These are phyloP conservation scores for Baorangia bicolor DNA, from an alignment of 768 basidiomycete species.

Conservation along the genomic window DNA sequence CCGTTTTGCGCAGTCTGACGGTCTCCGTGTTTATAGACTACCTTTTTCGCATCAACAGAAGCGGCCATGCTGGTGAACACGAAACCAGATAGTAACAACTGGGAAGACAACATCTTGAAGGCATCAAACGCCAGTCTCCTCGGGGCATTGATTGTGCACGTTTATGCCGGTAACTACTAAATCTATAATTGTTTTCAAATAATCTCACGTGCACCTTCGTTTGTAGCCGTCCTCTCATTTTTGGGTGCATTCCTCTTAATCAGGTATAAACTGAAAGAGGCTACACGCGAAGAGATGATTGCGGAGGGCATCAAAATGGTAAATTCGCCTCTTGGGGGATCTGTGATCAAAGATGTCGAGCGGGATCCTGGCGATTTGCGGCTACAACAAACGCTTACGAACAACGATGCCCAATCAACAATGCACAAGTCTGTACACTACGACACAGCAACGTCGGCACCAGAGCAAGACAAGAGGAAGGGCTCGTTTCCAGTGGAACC, in stretches of 20 bases:
- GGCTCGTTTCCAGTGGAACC: conserved; percentile 19
- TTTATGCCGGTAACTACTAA: conserved; percentile 43
- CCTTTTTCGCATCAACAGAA: conserved; percentile 61
- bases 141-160: conserved; percentile 54
- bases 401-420: background rate
- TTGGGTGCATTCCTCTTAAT: conserved; percentile 56
- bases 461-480: background rate
- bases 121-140: conserved; percentile 48
- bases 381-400: background rate
- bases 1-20: background rate
- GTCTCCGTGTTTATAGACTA: conserved; percentile 41
- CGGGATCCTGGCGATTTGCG: conserved; percentile 1
- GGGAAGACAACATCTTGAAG: conserved; percentile 17
- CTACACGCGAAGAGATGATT: conserved; percentile 46
- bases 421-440: background rate
- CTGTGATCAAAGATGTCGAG: conserved; percentile 13
- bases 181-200: background rate
- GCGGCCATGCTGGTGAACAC: conserved; percentile 50
- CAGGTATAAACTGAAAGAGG: conserved; percentile 53
- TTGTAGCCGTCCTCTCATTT: conserved; percentile 46
- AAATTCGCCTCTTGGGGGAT: conserved; percentile 21
- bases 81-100: conserved; percentile 28
- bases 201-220: background rate
- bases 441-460: background rate
- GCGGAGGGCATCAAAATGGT: conserved; percentile 30